These are phyloP conservation scores for Fistulifera pelliculosa DNA, from an alignment of 108 stramenopile species.

Conservation along the genomic window DNA sequence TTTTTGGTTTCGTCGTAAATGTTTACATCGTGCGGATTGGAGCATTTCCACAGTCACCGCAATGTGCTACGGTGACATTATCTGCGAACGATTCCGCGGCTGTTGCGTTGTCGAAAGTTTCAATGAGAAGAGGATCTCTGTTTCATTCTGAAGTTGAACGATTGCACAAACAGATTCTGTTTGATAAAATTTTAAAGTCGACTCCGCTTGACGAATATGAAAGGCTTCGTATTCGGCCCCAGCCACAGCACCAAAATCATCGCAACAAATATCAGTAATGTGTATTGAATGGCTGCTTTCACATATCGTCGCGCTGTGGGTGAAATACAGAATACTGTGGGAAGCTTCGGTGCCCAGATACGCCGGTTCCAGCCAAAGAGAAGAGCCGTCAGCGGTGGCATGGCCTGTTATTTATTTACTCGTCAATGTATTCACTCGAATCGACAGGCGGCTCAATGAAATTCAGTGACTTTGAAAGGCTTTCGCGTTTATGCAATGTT, in stretches of 20 bases:
- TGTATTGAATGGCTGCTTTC: background rate
- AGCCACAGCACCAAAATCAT: conserved; percentile 2
- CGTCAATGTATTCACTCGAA: too few species aligned
- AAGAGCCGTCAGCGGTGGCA: conserved; percentile 2
- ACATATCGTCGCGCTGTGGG: background rate
- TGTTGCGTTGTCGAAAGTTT: background rate
- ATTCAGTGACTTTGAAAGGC: too few species aligned
- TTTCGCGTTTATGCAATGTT: too few species aligned
- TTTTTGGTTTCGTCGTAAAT: conserved; percentile 20
- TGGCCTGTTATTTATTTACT: too few species aligned
- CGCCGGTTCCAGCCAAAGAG: background rate
- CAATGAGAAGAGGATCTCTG: background rate
- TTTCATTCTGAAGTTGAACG: background rate
- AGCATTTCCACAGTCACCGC: conserved; percentile 30
- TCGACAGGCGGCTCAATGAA: too few species aligned
- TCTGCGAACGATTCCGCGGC: background rate
- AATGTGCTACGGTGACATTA: conserved; percentile 2
- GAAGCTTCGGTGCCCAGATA: too few species aligned
- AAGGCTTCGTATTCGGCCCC: background rate
- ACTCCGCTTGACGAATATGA: background rate
- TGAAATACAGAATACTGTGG: background rate
- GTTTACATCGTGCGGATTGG: conserved; percentile 19
- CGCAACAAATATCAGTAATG: background rate
- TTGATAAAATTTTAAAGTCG: background rate
- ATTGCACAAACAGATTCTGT: background rate